Evolutionary conservation across 176 grass and related monocot genomes (phyloP).

Genomic region (sorghum (Sorghum bicolor)): DNA sequence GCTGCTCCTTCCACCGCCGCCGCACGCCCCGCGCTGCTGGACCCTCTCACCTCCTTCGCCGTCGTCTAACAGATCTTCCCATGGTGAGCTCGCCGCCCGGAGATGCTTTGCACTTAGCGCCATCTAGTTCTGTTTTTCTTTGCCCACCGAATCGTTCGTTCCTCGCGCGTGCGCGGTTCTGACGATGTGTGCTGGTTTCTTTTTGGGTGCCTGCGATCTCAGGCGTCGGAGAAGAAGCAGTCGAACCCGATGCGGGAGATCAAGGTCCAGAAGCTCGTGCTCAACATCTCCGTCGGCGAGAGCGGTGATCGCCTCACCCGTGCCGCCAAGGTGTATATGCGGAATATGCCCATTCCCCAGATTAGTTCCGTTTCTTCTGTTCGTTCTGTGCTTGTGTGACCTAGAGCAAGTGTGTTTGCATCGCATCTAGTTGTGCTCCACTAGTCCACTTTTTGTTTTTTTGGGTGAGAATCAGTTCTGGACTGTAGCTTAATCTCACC

Average conservation of each 20-base stretch:
- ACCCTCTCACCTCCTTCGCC: neutral
- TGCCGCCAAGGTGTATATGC: conserved; percentile 48
- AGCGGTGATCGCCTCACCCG: conserved; percentile 87
- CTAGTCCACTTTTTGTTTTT: neutral
- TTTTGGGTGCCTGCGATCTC: neutral
- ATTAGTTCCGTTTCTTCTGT: neutral
- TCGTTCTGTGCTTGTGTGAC: neutral
- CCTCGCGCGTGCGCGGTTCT: neutral
- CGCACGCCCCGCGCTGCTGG: neutral
- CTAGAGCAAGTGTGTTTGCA: neutral
- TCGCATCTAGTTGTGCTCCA: neutral
- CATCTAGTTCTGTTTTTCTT: neutral
- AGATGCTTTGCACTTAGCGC: neutral
- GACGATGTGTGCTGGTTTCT: neutral
- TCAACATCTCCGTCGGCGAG: conserved; percentile 91
- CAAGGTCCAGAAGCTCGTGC: conserved; percentile 85
- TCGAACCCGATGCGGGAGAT: conserved; percentile 79
- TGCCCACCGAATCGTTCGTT: neutral
- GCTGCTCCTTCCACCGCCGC: conserved; percentile 8
- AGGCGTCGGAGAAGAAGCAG: conserved; percentile 89
- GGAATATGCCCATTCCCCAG: neutral
- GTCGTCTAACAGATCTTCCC: conserved; percentile 7
- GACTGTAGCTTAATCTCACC: neutral
- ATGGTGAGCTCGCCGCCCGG: conserved; percentile 37
- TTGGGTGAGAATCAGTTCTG: neutral